These are phyloP conservation scores for Penicillium sp. DNA, from an alignment of 2,329 filamentous ascomycete species.

Conservation along the genomic window DNA sequence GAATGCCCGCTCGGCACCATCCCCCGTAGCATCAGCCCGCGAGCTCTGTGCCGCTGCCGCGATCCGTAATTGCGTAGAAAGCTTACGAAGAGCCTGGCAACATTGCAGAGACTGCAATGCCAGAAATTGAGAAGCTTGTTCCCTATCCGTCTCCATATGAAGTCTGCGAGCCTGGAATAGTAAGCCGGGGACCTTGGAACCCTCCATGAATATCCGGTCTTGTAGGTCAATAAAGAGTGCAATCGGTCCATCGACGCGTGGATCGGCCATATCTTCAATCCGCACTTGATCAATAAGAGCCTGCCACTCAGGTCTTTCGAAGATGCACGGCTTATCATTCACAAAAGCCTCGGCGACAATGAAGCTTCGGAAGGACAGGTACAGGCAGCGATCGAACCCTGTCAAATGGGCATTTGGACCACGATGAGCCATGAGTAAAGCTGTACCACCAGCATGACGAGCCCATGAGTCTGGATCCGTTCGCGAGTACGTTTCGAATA, in stretches of 20 bases:
- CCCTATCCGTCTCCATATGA: not conserved
- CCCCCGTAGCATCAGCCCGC: not conserved
- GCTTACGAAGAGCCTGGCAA: constrained; percentile 2
- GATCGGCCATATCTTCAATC: constrained; percentile 25
- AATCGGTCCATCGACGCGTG: constrained; percentile 18
- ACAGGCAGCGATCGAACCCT: constrained; percentile 34
- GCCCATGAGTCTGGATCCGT: constrained; percentile 34
- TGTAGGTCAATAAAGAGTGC: constrained; percentile 24
- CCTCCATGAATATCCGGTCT: constrained; percentile 25
- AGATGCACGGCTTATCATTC: constrained; percentile 30
- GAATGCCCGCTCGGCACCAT: constrained; percentile 7
- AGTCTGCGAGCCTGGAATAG: constrained; percentile 14
- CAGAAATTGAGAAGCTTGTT: not conserved
- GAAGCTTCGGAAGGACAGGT: constrained; percentile 36
- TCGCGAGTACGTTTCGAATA: constrained; percentile 36
- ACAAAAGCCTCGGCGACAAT: constrained; percentile 33
- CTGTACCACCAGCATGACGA: constrained; percentile 33
- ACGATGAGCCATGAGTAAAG: constrained; percentile 31
- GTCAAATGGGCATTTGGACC: constrained; percentile 28
- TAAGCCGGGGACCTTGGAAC: constrained; percentile 23
- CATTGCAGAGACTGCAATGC: constrained; percentile 1
- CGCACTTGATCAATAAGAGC: constrained; percentile 27
- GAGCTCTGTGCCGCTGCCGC: constrained; percentile 12
- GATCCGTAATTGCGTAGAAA: constrained; percentile 15
- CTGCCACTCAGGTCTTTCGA: constrained; percentile 32